Base-by-base conservation (phyloP, 139 green algal species). In the Tetradesmus lagerheimii region DNA sequence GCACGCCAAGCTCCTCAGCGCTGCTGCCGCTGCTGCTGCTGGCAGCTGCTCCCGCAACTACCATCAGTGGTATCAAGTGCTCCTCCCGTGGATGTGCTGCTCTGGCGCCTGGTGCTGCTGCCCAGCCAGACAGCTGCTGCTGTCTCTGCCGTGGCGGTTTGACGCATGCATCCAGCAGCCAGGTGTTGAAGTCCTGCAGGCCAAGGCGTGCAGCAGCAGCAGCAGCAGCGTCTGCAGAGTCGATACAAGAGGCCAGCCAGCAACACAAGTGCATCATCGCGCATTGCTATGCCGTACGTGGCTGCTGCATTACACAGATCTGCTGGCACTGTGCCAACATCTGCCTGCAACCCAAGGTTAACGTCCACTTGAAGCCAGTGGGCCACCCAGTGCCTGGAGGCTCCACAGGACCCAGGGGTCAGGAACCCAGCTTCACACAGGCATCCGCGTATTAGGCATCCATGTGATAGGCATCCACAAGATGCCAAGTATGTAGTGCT, bases 51-150 rank as follows among this genome's bases (percentile, higher is more conserved):
- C 93, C 95, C 27, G 91, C 87, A 34, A 80, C 91, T 64, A 97
- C 93, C 74, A 95, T 87, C 41, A 97, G 50, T 1, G 95, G 95
- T 38, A 97, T 82, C 39, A 97, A 84, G 80, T 97, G 95, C 89
- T 97, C 95, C 80, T 97, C 95, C 4, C 93, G 89, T 0, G 95
- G 94, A 82, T 97, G 95, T 31, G 41, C 89, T 27, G 89, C 64
- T n/a, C 84, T n/a, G 0, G 74, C 93, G 1, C 90, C 71, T 12
- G 93, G 89, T 67, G 88, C 91, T 81, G 43, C 57, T 31, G 89
- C 77, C 94, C 95, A 97, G 0, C 25, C 67, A 2, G 50, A 57
- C 34, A 97, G 88, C 80, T 83, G 16, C 8, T 53, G 3, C 0
- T 92, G 80, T 35, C 90, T 14, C 11, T 90, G 87, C 0, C 29